Percentiles rank a stretch among this genome's conserved stretches.
Conservation (phyloP, 345 rosid species). For the Toxicodendron radicans region DNA sequence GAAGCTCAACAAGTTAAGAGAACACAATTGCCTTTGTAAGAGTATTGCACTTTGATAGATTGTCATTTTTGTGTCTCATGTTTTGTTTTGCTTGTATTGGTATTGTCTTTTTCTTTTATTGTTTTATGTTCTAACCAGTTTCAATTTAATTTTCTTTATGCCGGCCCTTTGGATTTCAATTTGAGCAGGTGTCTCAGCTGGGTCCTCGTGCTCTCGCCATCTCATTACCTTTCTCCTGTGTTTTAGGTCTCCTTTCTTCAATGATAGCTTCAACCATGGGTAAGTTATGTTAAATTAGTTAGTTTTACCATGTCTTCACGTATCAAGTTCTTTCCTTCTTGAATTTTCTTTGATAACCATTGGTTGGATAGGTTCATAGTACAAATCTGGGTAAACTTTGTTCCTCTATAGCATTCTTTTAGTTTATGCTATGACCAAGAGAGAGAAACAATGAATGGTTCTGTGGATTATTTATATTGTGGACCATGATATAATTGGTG, state of each 20-base stretch:
- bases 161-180: neutral
- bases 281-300: constrained; percentile 21
- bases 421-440: no score
- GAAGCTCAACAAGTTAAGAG: neutral
- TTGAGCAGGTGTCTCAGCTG: constrained; percentile 39
- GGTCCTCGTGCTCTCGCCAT: constrained; percentile 51
- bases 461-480: no score
- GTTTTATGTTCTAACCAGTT: neutral
- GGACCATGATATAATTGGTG: no score
- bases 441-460: no score
- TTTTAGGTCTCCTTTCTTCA: constrained; percentile 51
- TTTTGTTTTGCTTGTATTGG: neutral
- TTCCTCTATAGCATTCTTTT: no score
- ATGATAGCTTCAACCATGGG: constrained; percentile 56
- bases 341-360: neutral
- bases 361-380: neutral
- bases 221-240: constrained; percentile 49
- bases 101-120: neutral
- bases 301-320: neutral
- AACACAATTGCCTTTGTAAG: neutral
- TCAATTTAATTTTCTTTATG: neutral
- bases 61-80: neutral
- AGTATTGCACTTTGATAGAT: neutral
- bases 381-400: neutral
- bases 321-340: neutral